Evolutionary conservation across 1,139 yeast species (phyloP), one percentile per base, ranked within the genome.

Genomic region (Taiozyma sp.): DNA sequence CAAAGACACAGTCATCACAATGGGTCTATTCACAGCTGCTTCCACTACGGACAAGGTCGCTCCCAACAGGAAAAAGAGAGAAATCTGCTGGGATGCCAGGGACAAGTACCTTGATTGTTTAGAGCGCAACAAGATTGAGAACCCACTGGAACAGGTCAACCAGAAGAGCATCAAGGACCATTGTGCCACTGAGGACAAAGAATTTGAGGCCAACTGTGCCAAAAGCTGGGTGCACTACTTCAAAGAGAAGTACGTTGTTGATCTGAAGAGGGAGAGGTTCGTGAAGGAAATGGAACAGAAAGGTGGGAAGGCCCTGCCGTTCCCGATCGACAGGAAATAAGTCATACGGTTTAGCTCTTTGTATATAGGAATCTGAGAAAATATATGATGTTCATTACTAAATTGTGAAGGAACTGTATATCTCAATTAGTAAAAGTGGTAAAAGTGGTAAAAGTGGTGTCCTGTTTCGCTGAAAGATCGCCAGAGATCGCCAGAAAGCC

Each of bases 211-310:
- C 16, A 76, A 78, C 56, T 84, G 90, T 63, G 80, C 81, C n/a
- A 73, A 74, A 29, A 76, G 83, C 50, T 84, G 90, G 90, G 82
- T 80, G 34, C 75, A 77, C 46, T 83, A 84, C 62, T 84, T 84
- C 69, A 82, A 83, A 61, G 84, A 82, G 65, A 83, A 82, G 61
- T 73, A 88, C 54, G 79, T 79, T 7, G 77, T 75, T 48, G 87
- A 82, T 53, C 66, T 72, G 53, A 77, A 79, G 60, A 78, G 76
- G 61, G 81, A 76, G 53, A 67, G 70, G 53, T 75, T 80, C 62
- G 57, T 82, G 62, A 71, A 73, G 52, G 76, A 78, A 57, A 77
- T 81, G 59, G 83, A 78, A 58, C 73, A 68, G 42, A 71, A 76
- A 48, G 81, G 81, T 37, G 83, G 59, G 3, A 49, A 60, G 34